phyloP scores from a whole-genome alignment of 148 eudicot genomes.

The Tetragonia tetragonoides region DNA sequence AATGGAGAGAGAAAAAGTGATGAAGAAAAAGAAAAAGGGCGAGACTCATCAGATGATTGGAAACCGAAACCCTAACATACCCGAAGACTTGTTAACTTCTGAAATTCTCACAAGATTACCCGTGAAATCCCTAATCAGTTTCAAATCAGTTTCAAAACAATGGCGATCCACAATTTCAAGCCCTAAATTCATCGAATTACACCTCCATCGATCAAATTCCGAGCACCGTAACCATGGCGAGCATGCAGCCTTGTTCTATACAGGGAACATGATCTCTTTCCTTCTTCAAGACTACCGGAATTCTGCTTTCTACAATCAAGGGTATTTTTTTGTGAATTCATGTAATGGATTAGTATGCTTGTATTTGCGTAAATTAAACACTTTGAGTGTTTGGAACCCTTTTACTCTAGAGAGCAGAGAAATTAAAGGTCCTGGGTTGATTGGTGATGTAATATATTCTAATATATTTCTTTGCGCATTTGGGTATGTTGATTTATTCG shows the following conservation, averaged over 20 bases:
- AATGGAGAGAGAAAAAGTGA: neutral
- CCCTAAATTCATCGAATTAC: neutral
- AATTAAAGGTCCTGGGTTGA: too few relatives aligned
- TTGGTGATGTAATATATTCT: too few relatives aligned
- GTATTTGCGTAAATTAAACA: too few relatives aligned
- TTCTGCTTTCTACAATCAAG: too few relatives aligned
- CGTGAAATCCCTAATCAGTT: neutral
- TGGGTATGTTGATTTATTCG: too few relatives aligned
- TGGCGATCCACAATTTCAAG: neutral
- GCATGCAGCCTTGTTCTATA: neutral
- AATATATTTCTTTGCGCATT: neutral
- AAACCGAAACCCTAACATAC: neutral
- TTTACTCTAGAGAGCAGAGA: too few relatives aligned
- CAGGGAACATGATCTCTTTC: too few relatives aligned
- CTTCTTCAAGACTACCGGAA: neutral
- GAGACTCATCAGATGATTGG: too few relatives aligned
- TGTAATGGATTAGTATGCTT: too few relatives aligned
- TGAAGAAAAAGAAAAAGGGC: too few relatives aligned
- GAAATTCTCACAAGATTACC: neutral
- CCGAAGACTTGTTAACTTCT: neutral
- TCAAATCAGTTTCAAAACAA: neutral
- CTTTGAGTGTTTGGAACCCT: too few relatives aligned
- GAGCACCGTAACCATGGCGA: neutral
- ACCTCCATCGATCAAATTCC: neutral
- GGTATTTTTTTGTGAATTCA: too few relatives aligned